Conservation (phyloP, 2,329 filamentous ascomycete genomes). For the Ophiosphaerella herpotricha region DNA sequence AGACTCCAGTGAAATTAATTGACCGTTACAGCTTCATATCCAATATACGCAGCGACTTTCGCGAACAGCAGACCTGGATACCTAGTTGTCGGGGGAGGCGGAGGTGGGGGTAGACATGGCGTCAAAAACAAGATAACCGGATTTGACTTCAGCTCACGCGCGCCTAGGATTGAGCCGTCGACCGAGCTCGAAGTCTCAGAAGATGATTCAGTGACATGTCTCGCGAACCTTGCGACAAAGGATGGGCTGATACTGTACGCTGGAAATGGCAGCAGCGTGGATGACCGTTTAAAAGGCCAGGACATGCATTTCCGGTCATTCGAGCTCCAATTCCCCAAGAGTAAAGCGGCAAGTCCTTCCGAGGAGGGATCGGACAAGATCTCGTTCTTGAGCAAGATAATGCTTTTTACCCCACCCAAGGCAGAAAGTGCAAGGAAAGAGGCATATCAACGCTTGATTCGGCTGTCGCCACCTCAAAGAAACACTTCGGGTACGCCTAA, state of each 20-base stretch:
- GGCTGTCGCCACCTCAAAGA: slow-evolving; percentile 60
- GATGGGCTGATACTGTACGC: slow-evolving; percentile 64
- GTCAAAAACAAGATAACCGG: slow-evolving; percentile 81
- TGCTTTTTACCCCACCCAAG: slow-evolving; percentile 54
- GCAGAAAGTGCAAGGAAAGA: slow-evolving; percentile 54
- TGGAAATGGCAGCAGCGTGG: slow-evolving; percentile 75
- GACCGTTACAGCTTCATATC: slow-evolving; percentile 58
- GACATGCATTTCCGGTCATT: slow-evolving; percentile 87
- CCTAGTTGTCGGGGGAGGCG: slow-evolving; percentile 82
- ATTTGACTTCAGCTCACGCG: slow-evolving; percentile 71
- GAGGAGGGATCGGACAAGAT: slow-evolving; percentile 43
- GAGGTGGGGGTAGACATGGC: slow-evolving; percentile 66
- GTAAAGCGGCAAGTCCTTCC: slow-evolving; percentile 44
- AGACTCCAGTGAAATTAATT: neutral
- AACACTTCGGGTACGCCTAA: slow-evolving; percentile 51
- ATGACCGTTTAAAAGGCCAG: slow-evolving; percentile 72
- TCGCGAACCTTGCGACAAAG: slow-evolving; percentile 69
- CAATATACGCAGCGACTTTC: slow-evolving; percentile 86
- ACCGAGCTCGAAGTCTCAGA: slow-evolving; percentile 80
- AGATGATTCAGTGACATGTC: slow-evolving; percentile 86
- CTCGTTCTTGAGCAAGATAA: slow-evolving; percentile 55
- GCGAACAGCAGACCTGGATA: slow-evolving; percentile 74
- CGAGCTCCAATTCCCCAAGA: slow-evolving; percentile 61
- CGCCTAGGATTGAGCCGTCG: slow-evolving; percentile 61
- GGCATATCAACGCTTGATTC: slow-evolving; percentile 63